These are phyloP conservation scores for Apiotrichum brassicae DNA, from an alignment of 1,284 basidiomycete genomes.

Conservation along the genomic window DNA sequence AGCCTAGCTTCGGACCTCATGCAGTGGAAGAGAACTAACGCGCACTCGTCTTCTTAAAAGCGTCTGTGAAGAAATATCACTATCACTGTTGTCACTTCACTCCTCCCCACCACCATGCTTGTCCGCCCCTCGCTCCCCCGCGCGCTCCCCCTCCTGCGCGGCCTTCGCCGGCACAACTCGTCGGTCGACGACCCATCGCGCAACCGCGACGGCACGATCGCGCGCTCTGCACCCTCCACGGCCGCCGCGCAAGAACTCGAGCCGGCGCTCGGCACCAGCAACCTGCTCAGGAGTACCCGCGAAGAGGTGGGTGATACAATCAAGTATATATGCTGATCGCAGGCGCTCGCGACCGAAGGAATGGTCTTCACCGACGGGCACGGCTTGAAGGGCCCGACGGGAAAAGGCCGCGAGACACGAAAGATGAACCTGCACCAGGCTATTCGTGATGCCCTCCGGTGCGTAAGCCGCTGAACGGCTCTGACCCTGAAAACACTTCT, in stretches of 20 bases:
- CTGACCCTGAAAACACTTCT: background rate
- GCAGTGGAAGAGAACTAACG: too few species aligned
- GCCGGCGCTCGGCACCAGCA: conserved; percentile 31
- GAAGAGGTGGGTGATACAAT: conserved; percentile 21
- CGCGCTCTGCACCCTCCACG: conserved; percentile 3
- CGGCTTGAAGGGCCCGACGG: conserved; percentile 48
- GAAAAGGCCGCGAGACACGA: conserved; percentile 72
- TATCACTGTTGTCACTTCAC: background rate
- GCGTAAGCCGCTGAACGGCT: conserved; percentile 14
- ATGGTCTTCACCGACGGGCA: conserved; percentile 64
- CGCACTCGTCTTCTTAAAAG: too few species aligned
- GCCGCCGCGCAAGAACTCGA: conserved; percentile 19
- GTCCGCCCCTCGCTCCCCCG: background rate
- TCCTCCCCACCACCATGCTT: background rate
- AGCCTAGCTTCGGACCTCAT: too few species aligned
- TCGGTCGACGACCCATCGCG: conserved; percentile 12
- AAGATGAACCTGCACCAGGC: conserved; percentile 90
- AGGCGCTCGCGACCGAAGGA: conserved; percentile 64
- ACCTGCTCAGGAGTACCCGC: conserved; percentile 22
- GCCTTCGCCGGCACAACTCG: conserved; percentile 1
- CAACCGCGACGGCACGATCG: conserved; percentile 7
- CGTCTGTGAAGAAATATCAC: background rate
- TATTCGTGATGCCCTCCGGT: conserved; percentile 81
- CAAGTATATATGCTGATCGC: background rate
- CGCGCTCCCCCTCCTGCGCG: background rate